Base-by-base conservation (phyloP, 2,329 filamentous ascomycete genomes). In the Phaeophleospora eucalypticola region DNA sequence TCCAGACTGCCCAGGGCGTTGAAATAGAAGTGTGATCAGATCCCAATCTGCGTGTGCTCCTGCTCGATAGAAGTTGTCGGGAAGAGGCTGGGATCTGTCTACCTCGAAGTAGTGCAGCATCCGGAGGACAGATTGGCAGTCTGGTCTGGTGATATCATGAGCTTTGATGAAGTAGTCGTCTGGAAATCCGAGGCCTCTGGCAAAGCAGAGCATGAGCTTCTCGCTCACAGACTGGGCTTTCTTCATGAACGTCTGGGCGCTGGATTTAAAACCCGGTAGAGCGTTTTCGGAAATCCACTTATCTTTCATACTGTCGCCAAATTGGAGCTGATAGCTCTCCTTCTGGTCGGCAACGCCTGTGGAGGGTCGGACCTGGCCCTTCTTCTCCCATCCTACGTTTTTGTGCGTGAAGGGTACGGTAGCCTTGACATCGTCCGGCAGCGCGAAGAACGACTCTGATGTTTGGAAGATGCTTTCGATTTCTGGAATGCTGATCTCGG, bases 21-120 rank as follows among this genome's bases (percentile, higher is more conserved):
- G 81, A 62, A 84, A 84, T 3, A 85, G 68, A 33, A 85, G 65
- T 0, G 81, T 84, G 17, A 84, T 53, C 47, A 83, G 75, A 49
- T 76, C 80, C 78, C 80, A 84, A 59, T 84, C 82, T 0, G 78
- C 77, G 59, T 84, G 81, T 9, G 80, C 77, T 15, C 82, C 82
- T 0, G 81, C 80, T 19, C 82, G 73, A 59, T 79, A 76, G 56
- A 76, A 81, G 0, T 70, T 70, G n/a, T 71, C 65, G 4, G 67
- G 64, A 14, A 66, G 59, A 3, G 66, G 62, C 4, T 52, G 36
- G 36, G 52, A 51, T n/a, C 44, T 39, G 58, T 57, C 65, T 2
- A 64, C 62, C 36, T 60, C 66, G 20, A 65, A 68, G 60, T 84
- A 84, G 58, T 82, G 79, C 16, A 84, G 63, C 21, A 81, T 60